phyloP scores from a whole-genome alignment of 768 basidiomycete species.

The Tylopilus intermedius region DNA sequence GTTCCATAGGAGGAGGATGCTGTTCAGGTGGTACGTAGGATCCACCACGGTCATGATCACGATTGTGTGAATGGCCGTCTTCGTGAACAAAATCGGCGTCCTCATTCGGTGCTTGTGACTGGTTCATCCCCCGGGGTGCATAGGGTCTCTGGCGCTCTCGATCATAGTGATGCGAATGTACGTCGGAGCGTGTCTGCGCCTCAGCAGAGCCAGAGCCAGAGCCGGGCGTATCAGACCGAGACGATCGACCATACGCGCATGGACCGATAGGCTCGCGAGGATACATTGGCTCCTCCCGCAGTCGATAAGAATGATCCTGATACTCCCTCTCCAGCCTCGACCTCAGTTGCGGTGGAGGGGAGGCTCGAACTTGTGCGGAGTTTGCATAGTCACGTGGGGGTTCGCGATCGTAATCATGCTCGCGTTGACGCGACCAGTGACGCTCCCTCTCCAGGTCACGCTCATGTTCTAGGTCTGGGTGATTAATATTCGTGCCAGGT shows the following conservation, averaged over 20 bases:
- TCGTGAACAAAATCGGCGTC: constrained; percentile 52
- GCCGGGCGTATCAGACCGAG: constrained; percentile 56
- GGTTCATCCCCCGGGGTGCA: constrained; percentile 49
- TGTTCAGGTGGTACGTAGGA: constrained; percentile 33
- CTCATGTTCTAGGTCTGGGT: constrained; percentile 31
- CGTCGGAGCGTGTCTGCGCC: constrained; percentile 46
- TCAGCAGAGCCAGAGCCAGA: constrained; percentile 52
- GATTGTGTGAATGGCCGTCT: constrained; percentile 40
- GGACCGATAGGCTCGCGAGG: constrained; percentile 30
- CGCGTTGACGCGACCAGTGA: constrained; percentile 33
- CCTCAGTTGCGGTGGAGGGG: constrained; percentile 38
- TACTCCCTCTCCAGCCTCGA: constrained; percentile 33
- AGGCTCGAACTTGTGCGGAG: constrained; percentile 33
- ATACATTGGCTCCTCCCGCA: constrained; percentile 28
- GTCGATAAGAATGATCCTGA: constrained; percentile 29
- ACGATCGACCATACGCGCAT: constrained; percentile 31
- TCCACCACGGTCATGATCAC: constrained; percentile 37
- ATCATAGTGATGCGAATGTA: constrained; percentile 44
- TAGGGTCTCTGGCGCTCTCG: constrained; percentile 46
- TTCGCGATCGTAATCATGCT: constrained; percentile 42
- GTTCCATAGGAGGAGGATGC: constrained; percentile 38
- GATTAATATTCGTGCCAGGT: constrained; percentile 52
- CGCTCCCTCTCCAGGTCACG: constrained; percentile 49
- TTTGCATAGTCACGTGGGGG: constrained; percentile 29
- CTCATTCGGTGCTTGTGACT: constrained; percentile 35